Percentiles rank a stretch among this genome's conserved stretches.
Conservation (phyloP, 805 yeast species). For the Dipodascus albidus region DNA sequence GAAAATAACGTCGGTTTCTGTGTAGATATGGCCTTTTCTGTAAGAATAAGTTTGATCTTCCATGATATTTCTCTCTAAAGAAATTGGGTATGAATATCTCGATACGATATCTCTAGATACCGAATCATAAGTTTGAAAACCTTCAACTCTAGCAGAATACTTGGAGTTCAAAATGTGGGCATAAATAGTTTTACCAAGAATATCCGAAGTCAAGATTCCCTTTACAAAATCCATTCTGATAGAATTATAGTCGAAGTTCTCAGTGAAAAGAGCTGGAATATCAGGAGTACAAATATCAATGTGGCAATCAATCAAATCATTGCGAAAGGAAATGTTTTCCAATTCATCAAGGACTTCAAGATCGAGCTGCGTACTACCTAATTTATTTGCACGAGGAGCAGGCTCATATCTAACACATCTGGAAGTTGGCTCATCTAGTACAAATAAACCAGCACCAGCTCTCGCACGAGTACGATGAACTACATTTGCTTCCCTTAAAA, state of each 20-base stretch:
- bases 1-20: constrained; percentile 76
- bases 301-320: constrained; percentile 92
- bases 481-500: constrained; percentile 73
- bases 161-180: constrained; percentile 71
- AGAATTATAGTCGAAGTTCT: constrained; percentile 87
- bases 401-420: constrained; percentile 80
- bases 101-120: constrained; percentile 81
- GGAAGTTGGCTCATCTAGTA: constrained; percentile 60
- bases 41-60: constrained; percentile 65
- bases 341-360: constrained; percentile 62
- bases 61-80: constrained; percentile 71
- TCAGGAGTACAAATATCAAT: constrained; percentile 92
- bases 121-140: constrained; percentile 88
- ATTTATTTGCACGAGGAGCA: constrained; percentile 39
- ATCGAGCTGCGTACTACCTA: constrained; percentile 52
- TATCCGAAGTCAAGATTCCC: constrained; percentile 84
- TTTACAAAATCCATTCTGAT: constrained; percentile 79
- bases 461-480: constrained; percentile 75
- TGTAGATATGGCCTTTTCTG: constrained; percentile 78
- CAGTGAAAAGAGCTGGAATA: constrained; percentile 92
- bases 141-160: constrained; percentile 92
- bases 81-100: constrained; percentile 87
- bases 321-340: constrained; percentile 67
- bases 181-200: constrained; percentile 81
- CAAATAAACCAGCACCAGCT: constrained; percentile 73